Conservation (phyloP, 1,284 basidiomycete species). For the Ceratobasidium sp. region DNA sequence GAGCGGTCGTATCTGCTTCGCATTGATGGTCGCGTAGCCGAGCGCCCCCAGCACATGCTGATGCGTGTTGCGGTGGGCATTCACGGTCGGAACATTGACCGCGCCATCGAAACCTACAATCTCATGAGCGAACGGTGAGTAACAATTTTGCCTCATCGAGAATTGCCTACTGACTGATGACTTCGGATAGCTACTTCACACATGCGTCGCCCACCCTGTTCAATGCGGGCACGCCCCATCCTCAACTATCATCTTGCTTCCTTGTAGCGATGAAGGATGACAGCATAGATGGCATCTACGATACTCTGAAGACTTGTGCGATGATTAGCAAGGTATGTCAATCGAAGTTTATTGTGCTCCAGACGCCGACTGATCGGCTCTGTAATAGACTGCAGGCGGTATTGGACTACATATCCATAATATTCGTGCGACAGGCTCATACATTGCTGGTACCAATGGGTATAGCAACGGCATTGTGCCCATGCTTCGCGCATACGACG, state of each 20-base stretch:
- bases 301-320: slow-evolving; percentile 97
- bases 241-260: slow-evolving; percentile 98
- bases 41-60: slow-evolving; percentile 98
- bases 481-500: slow-evolving; percentile 98
- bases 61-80: slow-evolving; percentile 99
- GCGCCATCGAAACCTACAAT: slow-evolving; percentile 85
- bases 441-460: slow-evolving; percentile 96
- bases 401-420: slow-evolving; percentile 98
- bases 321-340: slow-evolving; percentile 88
- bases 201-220: slow-evolving; percentile 99
- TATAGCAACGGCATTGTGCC: slow-evolving; percentile 99
- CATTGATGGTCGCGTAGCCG: slow-evolving; percentile 94
- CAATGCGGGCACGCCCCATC: slow-evolving; percentile 96
- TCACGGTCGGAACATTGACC: slow-evolving; percentile 91
- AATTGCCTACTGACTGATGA: slow-evolving; percentile 63
- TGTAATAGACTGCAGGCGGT: slow-evolving; percentile 84
- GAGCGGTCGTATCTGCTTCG: slow-evolving; percentile 98
- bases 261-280: slow-evolving; percentile 99
- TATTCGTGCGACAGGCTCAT: slow-evolving; percentile 96
- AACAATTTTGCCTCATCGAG: background rate
- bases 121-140: slow-evolving; percentile 72
- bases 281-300: slow-evolving; percentile 99
- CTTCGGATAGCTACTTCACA: slow-evolving; percentile 96
- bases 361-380: background rate
- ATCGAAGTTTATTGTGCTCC: background rate